Base-by-base conservation (phyloP, 2,329 filamentous ascomycete genomes). In the Trichoderma atrobrunneum region DNA sequence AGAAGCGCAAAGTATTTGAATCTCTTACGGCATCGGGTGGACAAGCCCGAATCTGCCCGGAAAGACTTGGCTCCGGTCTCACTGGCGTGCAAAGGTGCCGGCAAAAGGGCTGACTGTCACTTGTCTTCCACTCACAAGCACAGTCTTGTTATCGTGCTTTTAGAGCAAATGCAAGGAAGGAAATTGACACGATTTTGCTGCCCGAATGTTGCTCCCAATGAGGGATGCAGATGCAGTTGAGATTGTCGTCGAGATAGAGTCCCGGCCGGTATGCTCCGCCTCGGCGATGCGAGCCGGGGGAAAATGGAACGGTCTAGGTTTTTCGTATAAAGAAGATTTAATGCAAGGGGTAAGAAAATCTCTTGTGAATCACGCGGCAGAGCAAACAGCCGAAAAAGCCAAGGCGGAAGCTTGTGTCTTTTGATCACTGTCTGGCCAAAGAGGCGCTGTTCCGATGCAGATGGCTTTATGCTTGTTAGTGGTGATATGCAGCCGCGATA, bases 41-140 rank as follows among this genome's bases (percentile, higher is more conserved):
- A 34, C 54, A 43, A 68, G 34, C 34, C 65, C 65, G 65, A 68
- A 24, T 68, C 54, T 68, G 54, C 65, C 65, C 65, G 65, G 65
- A 48, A 59, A 10, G 32, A 59, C 65, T 26, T 43, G 65, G 18
- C 12, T 59, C 65, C 65, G 54, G 65, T 68, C 51, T 63, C 62
- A 51, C 62, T 64, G 62, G 39, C 62, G 39, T 51, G 62, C 39
- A 48, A 64, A 59, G n/a, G 30, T 21, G 5, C 8, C n/a, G 28
- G 34, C 10, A 34, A 21, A 21, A 34, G 7, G 14, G 28, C 56
- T 59, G 56, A 59, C 26, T 51, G 43, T 21, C 4, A n/a, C 16
- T 54, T 5, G 48, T 6, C 3, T n/a, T 59, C 26, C 26, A 59
- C 56, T 30, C 18, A 2, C 10, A 48, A 10, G 39, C 39, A 18